Evolutionary conservation across 2,329 filamentous ascomycete genomes (phyloP).

Genomic region (Penicillium freii): DNA sequence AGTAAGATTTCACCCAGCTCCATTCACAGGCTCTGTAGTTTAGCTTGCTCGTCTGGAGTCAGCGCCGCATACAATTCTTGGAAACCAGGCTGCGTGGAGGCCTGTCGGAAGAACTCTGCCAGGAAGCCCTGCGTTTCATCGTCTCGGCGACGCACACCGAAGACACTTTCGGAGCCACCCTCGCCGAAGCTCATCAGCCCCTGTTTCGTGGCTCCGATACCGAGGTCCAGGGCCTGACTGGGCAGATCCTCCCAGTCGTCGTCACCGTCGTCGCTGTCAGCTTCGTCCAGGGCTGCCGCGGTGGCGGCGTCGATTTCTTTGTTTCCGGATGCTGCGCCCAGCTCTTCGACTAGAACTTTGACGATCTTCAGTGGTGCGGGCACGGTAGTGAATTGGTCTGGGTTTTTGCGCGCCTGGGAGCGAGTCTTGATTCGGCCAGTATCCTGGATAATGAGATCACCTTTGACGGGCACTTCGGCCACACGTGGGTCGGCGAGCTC

Average conservation of each 20-base stretch:
- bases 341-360: slow-evolving; percentile 91
- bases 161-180: slow-evolving; percentile 48
- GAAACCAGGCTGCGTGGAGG: slow-evolving; percentile 55
- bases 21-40: slow-evolving; percentile 35
- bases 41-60: slow-evolving; percentile 51
- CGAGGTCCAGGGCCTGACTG: slow-evolving; percentile 73
- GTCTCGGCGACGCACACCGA: slow-evolving; percentile 65
- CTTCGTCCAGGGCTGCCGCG: slow-evolving; percentile 58
- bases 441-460: slow-evolving; percentile 78
- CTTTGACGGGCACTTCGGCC: slow-evolving; percentile 78
- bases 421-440: slow-evolving; percentile 89
- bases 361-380: slow-evolving; percentile 90
- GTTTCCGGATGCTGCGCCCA: slow-evolving; percentile 72
- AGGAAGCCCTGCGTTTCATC: slow-evolving; percentile 89
- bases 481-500: slow-evolving; percentile 79
- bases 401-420: slow-evolving; percentile 82
- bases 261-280: slow-evolving; percentile 67
- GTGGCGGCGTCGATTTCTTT: slow-evolving; percentile 54
- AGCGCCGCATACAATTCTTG: slow-evolving; percentile 55
- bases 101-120: slow-evolving; percentile 70
- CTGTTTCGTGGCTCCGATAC: slow-evolving; percentile 63
- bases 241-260: slow-evolving; percentile 89
- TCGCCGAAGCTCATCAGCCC: slow-evolving; percentile 77
- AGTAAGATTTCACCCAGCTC: not conserved
- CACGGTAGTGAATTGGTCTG: slow-evolving; percentile 84